These are phyloP conservation scores for Phytophthora agathidicida DNA, from an alignment of 352 stramenopile genomes.

Conservation along the genomic window DNA sequence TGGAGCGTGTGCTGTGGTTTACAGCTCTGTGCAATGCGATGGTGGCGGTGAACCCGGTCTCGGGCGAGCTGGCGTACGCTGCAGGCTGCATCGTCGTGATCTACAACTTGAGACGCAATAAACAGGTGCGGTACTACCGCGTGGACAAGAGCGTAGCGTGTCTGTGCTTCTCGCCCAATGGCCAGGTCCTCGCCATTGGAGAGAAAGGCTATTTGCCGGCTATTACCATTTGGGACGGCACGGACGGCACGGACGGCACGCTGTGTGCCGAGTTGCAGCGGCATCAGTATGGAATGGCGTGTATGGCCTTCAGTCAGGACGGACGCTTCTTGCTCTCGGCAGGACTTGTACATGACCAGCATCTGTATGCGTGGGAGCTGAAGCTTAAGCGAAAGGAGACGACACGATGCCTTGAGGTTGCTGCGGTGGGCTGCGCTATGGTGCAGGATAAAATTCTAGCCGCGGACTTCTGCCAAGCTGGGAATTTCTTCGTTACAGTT, in stretches of 20 bases:
- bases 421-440: slow-evolving; percentile 48
- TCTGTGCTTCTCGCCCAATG: slow-evolving; percentile 83
- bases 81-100: slow-evolving; percentile 91
- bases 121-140: slow-evolving; percentile 89
- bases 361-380: slow-evolving; percentile 81
- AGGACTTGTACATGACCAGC: slow-evolving; percentile 84
- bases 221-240: slow-evolving; percentile 89
- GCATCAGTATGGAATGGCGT: slow-evolving; percentile 85
- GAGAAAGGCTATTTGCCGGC: slow-evolving; percentile 85
- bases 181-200: slow-evolving; percentile 87
- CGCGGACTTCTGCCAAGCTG: slow-evolving; percentile 71
- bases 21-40: slow-evolving; percentile 78
- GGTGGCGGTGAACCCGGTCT: slow-evolving; percentile 77
- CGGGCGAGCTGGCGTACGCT: slow-evolving; percentile 85
- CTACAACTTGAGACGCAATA: slow-evolving; percentile 87
- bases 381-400: slow-evolving; percentile 31
- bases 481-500: slow-evolving; percentile 84
- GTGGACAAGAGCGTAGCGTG: slow-evolving; percentile 86
- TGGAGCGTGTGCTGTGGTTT: slow-evolving; percentile 83
- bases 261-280: slow-evolving; percentile 83
- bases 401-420: slow-evolving; percentile 17
- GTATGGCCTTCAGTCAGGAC: slow-evolving; percentile 80
- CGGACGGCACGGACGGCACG: slow-evolving; percentile 70
- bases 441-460: slow-evolving; percentile 76
- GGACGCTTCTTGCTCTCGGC: slow-evolving; percentile 65